Percentiles rank a stretch among this genome's conserved stretches.
Conservation (phyloP, 768 basidiomycete genomes). For the Kwoniella pini region DNA sequence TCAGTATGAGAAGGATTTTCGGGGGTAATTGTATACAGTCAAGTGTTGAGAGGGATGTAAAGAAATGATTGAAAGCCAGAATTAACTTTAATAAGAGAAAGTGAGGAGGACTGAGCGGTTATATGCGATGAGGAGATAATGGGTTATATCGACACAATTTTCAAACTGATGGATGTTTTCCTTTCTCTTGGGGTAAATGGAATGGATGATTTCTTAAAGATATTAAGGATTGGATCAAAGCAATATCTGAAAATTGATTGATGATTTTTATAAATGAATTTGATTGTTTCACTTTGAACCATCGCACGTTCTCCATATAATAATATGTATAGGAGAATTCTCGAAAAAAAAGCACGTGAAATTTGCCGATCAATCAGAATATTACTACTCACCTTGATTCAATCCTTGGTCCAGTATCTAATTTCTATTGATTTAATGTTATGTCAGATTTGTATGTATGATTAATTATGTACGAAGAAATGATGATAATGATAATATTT, state of each 20-base stretch:
- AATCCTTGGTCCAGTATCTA: background rate
- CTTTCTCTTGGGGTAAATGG: background rate
- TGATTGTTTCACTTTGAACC: constrained; percentile 9
- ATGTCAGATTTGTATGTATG: background rate
- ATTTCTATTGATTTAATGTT: background rate
- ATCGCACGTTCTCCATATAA: constrained; percentile 17
- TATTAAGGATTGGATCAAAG: background rate
- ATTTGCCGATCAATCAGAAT: background rate
- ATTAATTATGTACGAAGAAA: too few relatives aligned
- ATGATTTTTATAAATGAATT: background rate
- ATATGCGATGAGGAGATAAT: constrained; percentile 5
- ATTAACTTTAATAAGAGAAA: background rate
- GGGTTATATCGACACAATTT: constrained; percentile 5
- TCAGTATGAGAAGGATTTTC: constrained; percentile 1
- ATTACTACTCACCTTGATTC: constrained; percentile 1
- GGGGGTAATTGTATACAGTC: background rate
- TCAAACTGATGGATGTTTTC: background rate
- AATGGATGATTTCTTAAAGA: too few relatives aligned
- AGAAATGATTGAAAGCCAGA: background rate
- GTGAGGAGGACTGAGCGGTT: constrained; percentile 18
- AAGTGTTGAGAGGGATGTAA: background rate
- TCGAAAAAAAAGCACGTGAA: background rate
- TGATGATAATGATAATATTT: too few relatives aligned
- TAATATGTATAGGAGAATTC: background rate
- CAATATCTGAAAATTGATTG: background rate